These are phyloP conservation scores for Emericellopsis cladophorae DNA, from an alignment of 2,329 filamentous ascomycete species.

Conservation along the genomic window DNA sequence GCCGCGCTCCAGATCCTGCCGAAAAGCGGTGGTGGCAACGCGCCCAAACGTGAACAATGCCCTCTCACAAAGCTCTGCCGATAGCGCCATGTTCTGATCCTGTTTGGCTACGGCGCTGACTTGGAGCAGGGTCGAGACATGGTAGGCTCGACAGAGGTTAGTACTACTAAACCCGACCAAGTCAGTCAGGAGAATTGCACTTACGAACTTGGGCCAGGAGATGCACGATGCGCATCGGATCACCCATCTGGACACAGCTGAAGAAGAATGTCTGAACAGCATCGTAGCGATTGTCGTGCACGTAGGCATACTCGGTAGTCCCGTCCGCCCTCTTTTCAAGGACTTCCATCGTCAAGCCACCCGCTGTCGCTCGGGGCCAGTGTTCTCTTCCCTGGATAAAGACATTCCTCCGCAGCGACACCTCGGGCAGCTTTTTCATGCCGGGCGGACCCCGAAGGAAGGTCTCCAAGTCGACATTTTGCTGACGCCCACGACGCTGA, in stretches of 20 bases:
- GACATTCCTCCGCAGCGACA: slow-evolving; percentile 64
- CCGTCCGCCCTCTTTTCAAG: slow-evolving; percentile 31
- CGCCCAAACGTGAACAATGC: slow-evolving; percentile 91
- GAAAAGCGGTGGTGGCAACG: slow-evolving; percentile 72
- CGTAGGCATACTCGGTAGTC: slow-evolving; percentile 58
- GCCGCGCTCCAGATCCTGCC: slow-evolving; percentile 61
- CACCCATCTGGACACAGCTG: slow-evolving; percentile 65
- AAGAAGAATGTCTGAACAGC: slow-evolving; percentile 66
- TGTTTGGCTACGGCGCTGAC: slow-evolving; percentile 87
- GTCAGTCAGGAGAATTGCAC: slow-evolving; percentile 6
- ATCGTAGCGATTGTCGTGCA: slow-evolving; percentile 64
- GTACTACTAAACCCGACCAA: background rate
- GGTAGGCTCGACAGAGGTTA: slow-evolving; percentile 47
- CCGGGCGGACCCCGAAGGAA: slow-evolving; percentile 42
- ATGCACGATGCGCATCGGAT: slow-evolving; percentile 70
- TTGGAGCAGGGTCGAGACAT: slow-evolving; percentile 86
- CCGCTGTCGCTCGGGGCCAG: slow-evolving; percentile 70
- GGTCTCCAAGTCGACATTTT: slow-evolving; percentile 44
- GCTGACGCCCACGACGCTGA: slow-evolving; percentile 20
- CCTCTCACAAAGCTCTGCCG: slow-evolving; percentile 78
- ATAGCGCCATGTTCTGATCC: slow-evolving; percentile 74
- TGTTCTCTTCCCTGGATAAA: slow-evolving; percentile 80
- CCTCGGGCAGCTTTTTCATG: slow-evolving; percentile 50
- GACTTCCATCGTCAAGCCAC: slow-evolving; percentile 71
- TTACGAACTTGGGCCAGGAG: slow-evolving; percentile 39